These are phyloP conservation scores for Pezicula neosporulosa DNA, from an alignment of 2,329 filamentous ascomycete species.

Conservation along the genomic window DNA sequence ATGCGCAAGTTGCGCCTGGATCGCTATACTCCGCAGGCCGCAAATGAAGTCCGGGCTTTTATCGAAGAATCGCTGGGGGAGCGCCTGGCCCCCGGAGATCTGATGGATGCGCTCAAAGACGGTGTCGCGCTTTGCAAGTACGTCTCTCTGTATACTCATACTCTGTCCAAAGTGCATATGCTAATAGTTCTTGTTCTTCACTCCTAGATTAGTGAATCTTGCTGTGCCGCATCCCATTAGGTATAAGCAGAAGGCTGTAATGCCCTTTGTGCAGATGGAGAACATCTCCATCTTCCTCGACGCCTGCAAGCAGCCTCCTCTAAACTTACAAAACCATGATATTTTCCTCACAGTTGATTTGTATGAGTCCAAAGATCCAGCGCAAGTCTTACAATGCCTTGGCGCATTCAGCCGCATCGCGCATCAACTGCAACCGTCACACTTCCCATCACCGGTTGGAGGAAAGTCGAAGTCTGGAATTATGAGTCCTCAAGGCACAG, in stretches of 20 bases:
- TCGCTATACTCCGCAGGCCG: conserved; percentile 87
- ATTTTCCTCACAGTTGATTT: conserved; percentile 96
- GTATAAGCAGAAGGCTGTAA: conserved; percentile 79
- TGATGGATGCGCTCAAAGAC: conserved; percentile 85
- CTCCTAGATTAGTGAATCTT: conserved; percentile 69
- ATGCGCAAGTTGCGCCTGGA: conserved; percentile 89
- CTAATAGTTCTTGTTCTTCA: neutral
- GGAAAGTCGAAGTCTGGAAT: conserved; percentile 56
- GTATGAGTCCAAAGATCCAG: conserved; percentile 91
- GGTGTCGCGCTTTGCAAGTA: conserved; percentile 92
- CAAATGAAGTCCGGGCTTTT: conserved; percentile 81
- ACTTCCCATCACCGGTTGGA: conserved; percentile 75
- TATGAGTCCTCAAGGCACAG: conserved; percentile 66
- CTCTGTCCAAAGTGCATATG: neutral
- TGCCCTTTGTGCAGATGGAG: conserved; percentile 99
- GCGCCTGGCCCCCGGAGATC: conserved; percentile 66
- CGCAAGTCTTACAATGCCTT: conserved; percentile 91
- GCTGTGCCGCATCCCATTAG: conserved; percentile 74
- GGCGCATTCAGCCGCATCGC: conserved; percentile 88
- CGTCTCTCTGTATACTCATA: conserved; percentile 24
- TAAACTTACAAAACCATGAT: conserved; percentile 89
- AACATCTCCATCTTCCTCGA: conserved; percentile 96
- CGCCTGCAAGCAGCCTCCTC: conserved; percentile 78
- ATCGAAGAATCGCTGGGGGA: conserved; percentile 80
- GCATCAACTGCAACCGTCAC: conserved; percentile 66